A percentile compares a stretch with the other conserved stretches of the same genome.
These are phyloP conservation scores for Aristolochia fimbriata DNA, from an alignment of 164 flowering plant species.

Conservation along the genomic window DNA sequence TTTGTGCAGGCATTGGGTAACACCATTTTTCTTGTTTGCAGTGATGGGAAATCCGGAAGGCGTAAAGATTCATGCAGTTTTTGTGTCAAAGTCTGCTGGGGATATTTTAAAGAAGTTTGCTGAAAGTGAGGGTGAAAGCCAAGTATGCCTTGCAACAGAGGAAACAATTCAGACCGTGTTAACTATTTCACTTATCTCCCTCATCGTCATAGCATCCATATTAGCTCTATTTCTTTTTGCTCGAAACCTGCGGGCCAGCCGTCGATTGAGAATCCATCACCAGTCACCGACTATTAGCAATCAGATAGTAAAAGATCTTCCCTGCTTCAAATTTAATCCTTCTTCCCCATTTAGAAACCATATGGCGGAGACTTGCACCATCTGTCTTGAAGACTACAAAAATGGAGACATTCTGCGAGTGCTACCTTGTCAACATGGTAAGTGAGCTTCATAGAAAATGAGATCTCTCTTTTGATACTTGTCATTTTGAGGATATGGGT, in stretches of 20 bases:
- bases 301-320: constrained; percentile 27
- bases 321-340: constrained; percentile 22
- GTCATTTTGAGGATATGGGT: too few relatives aligned
- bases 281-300: constrained; percentile 16
- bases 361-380: constrained; percentile 40
- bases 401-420: constrained; percentile 43
- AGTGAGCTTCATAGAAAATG: background rate
- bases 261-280: constrained; percentile 13
- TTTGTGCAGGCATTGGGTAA: background rate
- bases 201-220: constrained; percentile 29
- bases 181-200: constrained; percentile 41
- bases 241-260: constrained; percentile 21
- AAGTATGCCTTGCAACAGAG: constrained; percentile 26
- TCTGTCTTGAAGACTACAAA: constrained; percentile 59
- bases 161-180: constrained; percentile 41
- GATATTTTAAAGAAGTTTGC: constrained; percentile 32
- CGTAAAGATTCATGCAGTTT: constrained; percentile 39
- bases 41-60: constrained; percentile 41
- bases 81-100: constrained; percentile 46
- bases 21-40: constrained; percentile 3
- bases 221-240: constrained; percentile 21
- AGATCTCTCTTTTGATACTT: too few relatives aligned
- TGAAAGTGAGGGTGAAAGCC: constrained; percentile 35
- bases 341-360: constrained; percentile 2
- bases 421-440: constrained; percentile 65